Evolutionary conservation across 805 yeast species (phyloP), one percentile per base, ranked within the genome.

Genomic region (Debaryomyces tyrocola): DNA sequence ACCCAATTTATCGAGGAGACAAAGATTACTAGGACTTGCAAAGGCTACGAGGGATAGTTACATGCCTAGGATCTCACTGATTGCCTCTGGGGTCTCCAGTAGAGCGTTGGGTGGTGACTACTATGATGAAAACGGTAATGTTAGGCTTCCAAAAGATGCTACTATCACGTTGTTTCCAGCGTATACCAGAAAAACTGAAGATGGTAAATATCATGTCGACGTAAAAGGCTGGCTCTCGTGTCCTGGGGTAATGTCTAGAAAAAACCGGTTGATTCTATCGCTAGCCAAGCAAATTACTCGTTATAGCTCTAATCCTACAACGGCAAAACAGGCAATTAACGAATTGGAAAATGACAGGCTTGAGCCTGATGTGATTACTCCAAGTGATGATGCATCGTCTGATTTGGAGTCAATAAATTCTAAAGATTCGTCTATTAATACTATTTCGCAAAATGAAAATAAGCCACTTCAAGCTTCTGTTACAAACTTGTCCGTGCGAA

Each of bases 211-310:
- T 43, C 80, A 71, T 51, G 77, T 78, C 34, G 81, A 82, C 31
- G 80, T 91, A 2, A 75, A 87, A 37, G 96, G 97, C 6, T 80
- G 87, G 78, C 67, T 86, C 21, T 74, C 80, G 9, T 74, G 87
- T 36, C 89, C 90, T 0, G 95, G 95, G 0, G 70, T 77, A 7
- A 78, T 82, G 73, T 77, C 79, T 27, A 72, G 95, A 36, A 89
- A 85, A 57, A 89, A 90, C 63, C 70, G 84, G 47, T 62, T 91
- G 37, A 70, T 91, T 28, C 62, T 86, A 18, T 76, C 90, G 0
- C 64, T 90, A 37, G 88, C 90, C 3, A 80, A 80, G 49, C 90
- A 87, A 62, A 69, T 87, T 41, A 78, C 83, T 0, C 79, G 81
- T 41, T 66, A 62, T 45, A 63, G 62, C 20, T 47, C 58, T 1